Conservation (phyloP, 306 rosid species). For the Prosopis cineraria region DNA sequence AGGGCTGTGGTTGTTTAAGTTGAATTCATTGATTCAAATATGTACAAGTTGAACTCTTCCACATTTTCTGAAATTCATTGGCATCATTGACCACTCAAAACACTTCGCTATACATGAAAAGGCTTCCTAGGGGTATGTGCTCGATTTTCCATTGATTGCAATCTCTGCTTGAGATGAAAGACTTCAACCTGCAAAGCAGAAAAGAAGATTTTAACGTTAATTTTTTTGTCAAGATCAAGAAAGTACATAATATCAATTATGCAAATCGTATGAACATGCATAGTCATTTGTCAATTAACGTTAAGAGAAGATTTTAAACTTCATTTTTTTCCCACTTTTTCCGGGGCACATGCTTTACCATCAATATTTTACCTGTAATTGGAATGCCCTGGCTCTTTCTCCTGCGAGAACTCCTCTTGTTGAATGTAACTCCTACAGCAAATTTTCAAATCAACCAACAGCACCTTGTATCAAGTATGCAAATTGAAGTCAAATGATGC, state of each 20-base stretch:
- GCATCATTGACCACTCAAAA: not conserved
- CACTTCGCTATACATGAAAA: conserved; percentile 44
- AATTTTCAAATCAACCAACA: conserved; percentile 12
- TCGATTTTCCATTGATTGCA: conserved; percentile 91
- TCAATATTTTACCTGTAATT: conserved; percentile 64
- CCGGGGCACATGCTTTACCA: not conserved
- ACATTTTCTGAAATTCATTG: conserved; percentile 11
- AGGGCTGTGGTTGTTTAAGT: not conserved
- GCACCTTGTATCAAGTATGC: conserved; percentile 12
- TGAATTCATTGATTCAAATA: conserved; percentile 13
- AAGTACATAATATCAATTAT: not conserved
- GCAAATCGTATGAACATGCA: not conserved
- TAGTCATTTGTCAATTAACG: not conserved
- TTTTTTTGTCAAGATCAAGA: too few relatives aligned
- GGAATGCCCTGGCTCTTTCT: conserved; percentile 93
- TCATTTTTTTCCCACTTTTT: not conserved
- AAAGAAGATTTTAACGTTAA: too few relatives aligned
- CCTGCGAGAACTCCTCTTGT: conserved; percentile 94
- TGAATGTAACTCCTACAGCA: conserved; percentile 80
- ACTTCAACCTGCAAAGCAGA: conserved; percentile 74
- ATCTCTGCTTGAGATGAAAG: conserved; percentile 90
- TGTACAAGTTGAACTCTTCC: conserved; percentile 19
- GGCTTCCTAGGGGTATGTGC: conserved; percentile 92
- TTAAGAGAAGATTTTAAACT: not conserved
- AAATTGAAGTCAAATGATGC: conserved; percentile 11